phyloP scores from a whole-genome alignment of 306 rosid genomes.

The Abrus precatorius region DNA sequence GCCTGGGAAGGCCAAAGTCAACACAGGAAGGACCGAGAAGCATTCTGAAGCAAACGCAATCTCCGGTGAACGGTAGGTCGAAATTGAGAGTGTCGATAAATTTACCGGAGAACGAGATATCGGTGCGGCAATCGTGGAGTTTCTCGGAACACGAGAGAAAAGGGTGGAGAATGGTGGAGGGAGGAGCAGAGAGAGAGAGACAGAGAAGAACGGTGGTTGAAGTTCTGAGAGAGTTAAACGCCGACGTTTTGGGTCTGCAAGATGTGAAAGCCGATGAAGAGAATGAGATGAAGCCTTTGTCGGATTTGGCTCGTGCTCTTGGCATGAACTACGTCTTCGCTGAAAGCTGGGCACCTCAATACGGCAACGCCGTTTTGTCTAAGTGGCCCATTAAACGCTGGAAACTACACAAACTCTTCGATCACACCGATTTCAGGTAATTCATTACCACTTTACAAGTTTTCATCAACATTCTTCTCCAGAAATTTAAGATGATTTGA shows the following conservation, averaged over 20 bases:
- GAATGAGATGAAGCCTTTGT: constrained; percentile 50
- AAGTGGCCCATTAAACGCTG: constrained; percentile 81
- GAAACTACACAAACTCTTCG: constrained; percentile 74
- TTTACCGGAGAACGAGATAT: constrained; percentile 84
- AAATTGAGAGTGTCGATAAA: constrained; percentile 77
- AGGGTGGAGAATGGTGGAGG: constrained; percentile 2
- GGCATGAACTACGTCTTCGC: constrained; percentile 87
- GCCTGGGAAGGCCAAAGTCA: constrained; percentile 12
- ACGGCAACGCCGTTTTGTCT: constrained; percentile 86
- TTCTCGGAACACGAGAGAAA: constrained; percentile 59
- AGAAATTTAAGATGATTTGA: no score
- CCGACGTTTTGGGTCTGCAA: constrained; percentile 80
- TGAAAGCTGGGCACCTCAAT: constrained; percentile 96
- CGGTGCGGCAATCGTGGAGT: constrained; percentile 63
- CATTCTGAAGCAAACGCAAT: constrained; percentile 62
- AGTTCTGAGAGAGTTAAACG: constrained; percentile 78
- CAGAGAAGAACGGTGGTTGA: constrained; percentile 61
- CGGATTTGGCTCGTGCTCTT: constrained; percentile 76
- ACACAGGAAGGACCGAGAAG: constrained; percentile 56
- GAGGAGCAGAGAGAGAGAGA: not conserved
- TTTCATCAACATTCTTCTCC: not conserved
- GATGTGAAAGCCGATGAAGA: constrained; percentile 93
- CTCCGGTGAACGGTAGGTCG: constrained; percentile 59
- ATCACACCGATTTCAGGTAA: constrained; percentile 79
- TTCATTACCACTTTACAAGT: not conserved